phyloP scores from a whole-genome alignment of 768 basidiomycete species.

The Lentinula detonsa region DNA sequence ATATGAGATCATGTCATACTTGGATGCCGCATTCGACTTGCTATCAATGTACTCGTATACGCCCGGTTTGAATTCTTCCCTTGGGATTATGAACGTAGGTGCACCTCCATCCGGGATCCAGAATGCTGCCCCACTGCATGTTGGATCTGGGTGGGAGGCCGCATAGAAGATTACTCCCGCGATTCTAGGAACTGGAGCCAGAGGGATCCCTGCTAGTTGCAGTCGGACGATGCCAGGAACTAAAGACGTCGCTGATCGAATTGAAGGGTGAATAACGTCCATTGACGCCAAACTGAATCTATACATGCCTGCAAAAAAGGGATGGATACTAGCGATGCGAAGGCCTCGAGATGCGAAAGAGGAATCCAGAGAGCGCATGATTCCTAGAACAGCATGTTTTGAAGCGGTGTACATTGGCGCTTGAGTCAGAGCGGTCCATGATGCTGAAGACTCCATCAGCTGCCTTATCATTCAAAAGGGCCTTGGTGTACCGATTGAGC shows the following conservation, averaged over 20 bases:
- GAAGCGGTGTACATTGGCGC: conserved; percentile 23
- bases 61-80: conserved; percentile 18
- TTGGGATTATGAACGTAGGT: conserved; percentile 17
- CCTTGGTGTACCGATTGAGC: conserved; percentile 24
- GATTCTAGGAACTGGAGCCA: conserved; percentile 23
- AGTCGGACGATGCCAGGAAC: conserved; percentile 10
- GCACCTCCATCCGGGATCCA: conserved; percentile 13
- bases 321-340: conserved; percentile 20
- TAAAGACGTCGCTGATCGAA: conserved; percentile 19
- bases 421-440: conserved; percentile 19
- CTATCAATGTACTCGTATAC: conserved; percentile 22
- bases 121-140: conserved; percentile 16
- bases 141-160: conserved; percentile 16
- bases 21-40: conserved; percentile 5
- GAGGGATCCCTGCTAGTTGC: conserved; percentile 21
- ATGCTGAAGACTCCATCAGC: conserved; percentile 14
- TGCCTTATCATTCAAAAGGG: neutral
- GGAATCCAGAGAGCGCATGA: conserved; percentile 21
- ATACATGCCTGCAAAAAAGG: conserved; percentile 23
- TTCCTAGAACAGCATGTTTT: conserved; percentile 26
- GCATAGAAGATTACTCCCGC: conserved; percentile 25
- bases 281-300: neutral
- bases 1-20: neutral
- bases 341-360: conserved; percentile 12
- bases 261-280: neutral